Conservation (phyloP, 75 land plant genomes). For the Larix kaempferi region DNA sequence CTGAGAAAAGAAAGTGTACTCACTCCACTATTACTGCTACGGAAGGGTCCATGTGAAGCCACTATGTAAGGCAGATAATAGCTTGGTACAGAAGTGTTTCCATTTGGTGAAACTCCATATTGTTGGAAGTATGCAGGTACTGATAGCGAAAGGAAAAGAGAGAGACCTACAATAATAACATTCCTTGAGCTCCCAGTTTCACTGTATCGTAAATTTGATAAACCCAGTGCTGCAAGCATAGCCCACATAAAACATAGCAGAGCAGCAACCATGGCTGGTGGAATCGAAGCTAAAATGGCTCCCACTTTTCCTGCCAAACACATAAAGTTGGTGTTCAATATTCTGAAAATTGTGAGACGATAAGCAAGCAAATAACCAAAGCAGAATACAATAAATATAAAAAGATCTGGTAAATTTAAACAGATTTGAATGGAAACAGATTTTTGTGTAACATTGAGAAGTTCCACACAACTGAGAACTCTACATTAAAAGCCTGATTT, state of each 20-base stretch:
- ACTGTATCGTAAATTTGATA: conserved; percentile 93
- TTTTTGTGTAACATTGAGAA: not conserved
- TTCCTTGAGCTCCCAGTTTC: conserved; percentile 98
- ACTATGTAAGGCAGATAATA: conserved; percentile 87
- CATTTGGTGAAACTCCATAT: conserved; percentile 54
- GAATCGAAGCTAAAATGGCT: conserved; percentile 93
- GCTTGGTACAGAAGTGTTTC: conserved; percentile 64
- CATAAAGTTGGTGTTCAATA: not conserved
- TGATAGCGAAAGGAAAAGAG: conserved; percentile 88
- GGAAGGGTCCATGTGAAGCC: conserved; percentile 87
- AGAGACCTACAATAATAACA: conserved; percentile 83
- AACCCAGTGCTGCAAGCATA: conserved; percentile 81
- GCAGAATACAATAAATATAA: not conserved
- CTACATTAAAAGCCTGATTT: not conserved
- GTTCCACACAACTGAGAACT: not conserved
- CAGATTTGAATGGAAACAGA: not conserved
- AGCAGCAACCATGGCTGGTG: conserved; percentile 85
- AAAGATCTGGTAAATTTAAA: not conserved
- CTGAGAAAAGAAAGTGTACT: conserved; percentile 4
- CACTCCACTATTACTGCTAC: conserved; percentile 61
- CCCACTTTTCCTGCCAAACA: conserved; percentile 84
- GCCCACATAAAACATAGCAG: conserved; percentile 96
- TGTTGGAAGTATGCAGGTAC: conserved; percentile 98
- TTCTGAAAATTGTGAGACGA: not conserved
- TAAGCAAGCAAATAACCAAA: not conserved